A percentile compares a stretch with the other conserved stretches of the same genome.
phyloP scores from a whole-genome alignment of 2,329 filamentous ascomycete genomes.

The Talaromyces verruculosus region DNA sequence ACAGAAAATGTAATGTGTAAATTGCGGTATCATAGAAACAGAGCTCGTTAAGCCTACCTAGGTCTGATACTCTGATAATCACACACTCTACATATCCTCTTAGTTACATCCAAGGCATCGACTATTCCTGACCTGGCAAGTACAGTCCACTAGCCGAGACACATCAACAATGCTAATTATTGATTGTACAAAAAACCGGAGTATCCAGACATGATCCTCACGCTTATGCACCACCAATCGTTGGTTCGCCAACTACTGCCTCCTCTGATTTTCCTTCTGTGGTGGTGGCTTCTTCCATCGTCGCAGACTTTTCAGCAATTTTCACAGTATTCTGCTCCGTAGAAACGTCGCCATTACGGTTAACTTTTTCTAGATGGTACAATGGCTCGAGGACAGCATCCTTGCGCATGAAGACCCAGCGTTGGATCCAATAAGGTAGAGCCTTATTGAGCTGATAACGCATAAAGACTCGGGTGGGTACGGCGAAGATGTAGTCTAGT shows the following conservation, averaged over 20 bases:
- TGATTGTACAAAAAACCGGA: not conserved
- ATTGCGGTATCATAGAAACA: no score
- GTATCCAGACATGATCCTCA: not conserved
- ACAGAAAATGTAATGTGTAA: no score
- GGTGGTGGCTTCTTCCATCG: not conserved
- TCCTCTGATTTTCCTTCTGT: not conserved
- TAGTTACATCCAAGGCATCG: not conserved
- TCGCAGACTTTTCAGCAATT: not conserved
- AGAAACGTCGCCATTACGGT: not conserved
- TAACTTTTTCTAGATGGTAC: constrained; percentile 47
- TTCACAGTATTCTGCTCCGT: not conserved
- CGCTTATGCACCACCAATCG: not conserved
- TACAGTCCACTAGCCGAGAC: not conserved
- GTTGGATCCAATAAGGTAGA: constrained; percentile 62
- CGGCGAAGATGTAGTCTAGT: constrained; percentile 60
- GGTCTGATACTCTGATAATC: not conserved
- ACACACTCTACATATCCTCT: not conserved
- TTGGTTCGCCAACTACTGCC: not conserved
- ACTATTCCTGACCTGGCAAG: not conserved
- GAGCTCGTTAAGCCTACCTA: no score
- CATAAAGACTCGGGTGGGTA: constrained; percentile 60
- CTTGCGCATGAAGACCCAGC: constrained; percentile 52
- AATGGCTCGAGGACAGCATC: constrained; percentile 50
- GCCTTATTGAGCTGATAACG: constrained; percentile 58
- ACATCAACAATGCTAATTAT: not conserved